Conservation (phyloP, 1,284 basidiomycete genomes). For the Ceratobasidium sp. region DNA sequence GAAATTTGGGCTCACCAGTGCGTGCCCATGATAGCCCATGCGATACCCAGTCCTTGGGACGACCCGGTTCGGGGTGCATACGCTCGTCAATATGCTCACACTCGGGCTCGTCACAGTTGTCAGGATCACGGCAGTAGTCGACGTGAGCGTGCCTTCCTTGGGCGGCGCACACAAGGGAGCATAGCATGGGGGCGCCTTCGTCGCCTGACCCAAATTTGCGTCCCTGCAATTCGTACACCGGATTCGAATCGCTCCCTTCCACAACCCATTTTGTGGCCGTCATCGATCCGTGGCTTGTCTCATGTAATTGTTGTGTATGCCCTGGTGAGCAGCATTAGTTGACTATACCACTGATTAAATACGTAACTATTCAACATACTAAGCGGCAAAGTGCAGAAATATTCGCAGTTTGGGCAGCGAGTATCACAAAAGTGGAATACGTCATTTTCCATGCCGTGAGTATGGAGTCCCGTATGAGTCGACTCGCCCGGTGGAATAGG, state of each 20-base stretch:
- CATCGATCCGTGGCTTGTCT: slow-evolving; percentile 76
- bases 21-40: slow-evolving; percentile 71
- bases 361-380: slow-evolving; percentile 57
- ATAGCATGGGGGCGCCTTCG: slow-evolving; percentile 75
- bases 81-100: slow-evolving; percentile 62
- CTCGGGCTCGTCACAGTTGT: slow-evolving; percentile 58
- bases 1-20: slow-evolving; percentile 1
- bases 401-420: slow-evolving; percentile 70
- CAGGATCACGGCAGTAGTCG: slow-evolving; percentile 67
- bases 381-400: slow-evolving; percentile 70
- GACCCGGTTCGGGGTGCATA: slow-evolving; percentile 65
- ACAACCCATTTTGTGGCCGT: slow-evolving; percentile 69
- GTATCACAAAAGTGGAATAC: slow-evolving; percentile 68
- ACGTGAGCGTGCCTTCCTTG: slow-evolving; percentile 71
- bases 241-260: slow-evolving; percentile 64
- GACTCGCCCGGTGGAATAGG: slow-evolving; percentile 62
- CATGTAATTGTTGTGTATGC: slow-evolving; percentile 71
- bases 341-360: too few relatives aligned
- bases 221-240: slow-evolving; percentile 67
- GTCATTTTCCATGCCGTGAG: slow-evolving; percentile 62
- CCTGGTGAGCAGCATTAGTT: slow-evolving; percentile 57
- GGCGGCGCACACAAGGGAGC: slow-evolving; percentile 68
- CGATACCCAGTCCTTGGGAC: slow-evolving; percentile 68
- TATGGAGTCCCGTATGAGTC: slow-evolving; percentile 65
- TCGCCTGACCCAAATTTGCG: slow-evolving; percentile 69